Conservation (phyloP, 331 rosid genomes). For the Arachis monticola region DNA sequence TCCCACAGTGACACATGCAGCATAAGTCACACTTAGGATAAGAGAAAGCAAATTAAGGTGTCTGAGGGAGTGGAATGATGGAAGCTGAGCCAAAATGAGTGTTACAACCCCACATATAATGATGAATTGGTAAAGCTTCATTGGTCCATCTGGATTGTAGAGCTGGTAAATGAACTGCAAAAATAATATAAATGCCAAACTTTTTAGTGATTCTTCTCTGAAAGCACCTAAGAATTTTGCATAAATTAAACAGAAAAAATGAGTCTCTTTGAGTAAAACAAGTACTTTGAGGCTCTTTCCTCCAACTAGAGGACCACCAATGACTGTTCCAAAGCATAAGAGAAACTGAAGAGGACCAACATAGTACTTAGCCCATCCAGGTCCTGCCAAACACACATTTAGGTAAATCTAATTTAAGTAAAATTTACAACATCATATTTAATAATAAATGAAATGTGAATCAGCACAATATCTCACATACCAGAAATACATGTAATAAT, state of each 20-base stretch:
- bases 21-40: conserved; percentile 57
- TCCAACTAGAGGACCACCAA: conserved; percentile 73
- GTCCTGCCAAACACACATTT: conserved; percentile 52
- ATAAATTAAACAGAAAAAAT: conserved; percentile 2
- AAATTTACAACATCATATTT: no score
- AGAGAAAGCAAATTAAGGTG: conserved; percentile 73
- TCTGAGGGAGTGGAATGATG: conserved; percentile 86
- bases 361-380: conserved; percentile 70
- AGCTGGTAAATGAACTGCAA: conserved; percentile 70
- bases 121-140: conserved; percentile 70
- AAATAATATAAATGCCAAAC: background rate
- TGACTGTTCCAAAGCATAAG: conserved; percentile 71
- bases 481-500: no score
- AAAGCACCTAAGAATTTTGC: background rate
- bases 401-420: no score
- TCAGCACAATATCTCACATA: no score
- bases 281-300: conserved; percentile 76
- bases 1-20: conserved; percentile 58
- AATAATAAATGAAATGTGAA: no score
- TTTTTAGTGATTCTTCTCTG: no score
- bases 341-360: conserved; percentile 76
- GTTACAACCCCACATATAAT: conserved; percentile 57
- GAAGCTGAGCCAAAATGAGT: conserved; percentile 75
- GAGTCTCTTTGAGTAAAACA: background rate
- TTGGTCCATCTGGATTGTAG: conserved; percentile 58